A percentile compares a stretch with the other conserved stretches of the same genome.
Conservation (phyloP, 495 filamentous ascomycete species). For the Penicillium odoratum region DNA sequence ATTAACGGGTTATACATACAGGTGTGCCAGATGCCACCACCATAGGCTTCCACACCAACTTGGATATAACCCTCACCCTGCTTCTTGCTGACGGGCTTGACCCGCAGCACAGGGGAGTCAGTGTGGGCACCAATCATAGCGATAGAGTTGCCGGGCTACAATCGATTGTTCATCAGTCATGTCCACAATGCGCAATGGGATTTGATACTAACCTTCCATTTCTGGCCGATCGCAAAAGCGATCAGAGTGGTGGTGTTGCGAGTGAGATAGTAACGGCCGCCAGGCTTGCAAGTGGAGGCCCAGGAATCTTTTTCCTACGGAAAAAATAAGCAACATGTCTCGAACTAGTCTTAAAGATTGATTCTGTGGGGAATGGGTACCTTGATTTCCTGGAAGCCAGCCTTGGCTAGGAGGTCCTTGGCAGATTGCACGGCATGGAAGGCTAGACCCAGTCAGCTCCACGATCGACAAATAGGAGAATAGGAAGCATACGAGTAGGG, state of each 20-base stretch:
- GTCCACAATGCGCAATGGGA: background rate
- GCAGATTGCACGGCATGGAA: conserved; percentile 89
- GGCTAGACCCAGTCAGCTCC: conserved; percentile 54
- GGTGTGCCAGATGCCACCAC: conserved; percentile 75
- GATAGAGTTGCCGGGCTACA: conserved; percentile 84
- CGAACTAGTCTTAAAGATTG: background rate
- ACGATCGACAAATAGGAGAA: conserved; percentile 3
- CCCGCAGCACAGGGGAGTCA: conserved; percentile 83
- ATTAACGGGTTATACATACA: conserved; percentile 36
- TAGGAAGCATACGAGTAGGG: conserved; percentile 75
- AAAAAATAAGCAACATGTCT: conserved; percentile 1
- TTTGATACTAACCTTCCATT: conserved; percentile 67
- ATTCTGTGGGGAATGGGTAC: conserved; percentile 34
- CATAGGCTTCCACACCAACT: conserved; percentile 95
- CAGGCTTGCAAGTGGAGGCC: conserved; percentile 74
- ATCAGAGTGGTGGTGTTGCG: conserved; percentile 92
- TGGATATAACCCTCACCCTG: conserved; percentile 85
- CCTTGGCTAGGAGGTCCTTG: conserved; percentile 69
- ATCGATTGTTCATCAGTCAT: background rate
- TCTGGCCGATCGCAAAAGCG: conserved; percentile 88
- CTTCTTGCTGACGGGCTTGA: conserved; percentile 95
- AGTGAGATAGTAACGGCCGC: conserved; percentile 95
- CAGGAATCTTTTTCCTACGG: conserved; percentile 82
- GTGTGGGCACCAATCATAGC: conserved; percentile 97
- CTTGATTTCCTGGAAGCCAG: conserved; percentile 83